Conservation (phyloP, 208 protist species). For the Leishmania lainsoni region DNA sequence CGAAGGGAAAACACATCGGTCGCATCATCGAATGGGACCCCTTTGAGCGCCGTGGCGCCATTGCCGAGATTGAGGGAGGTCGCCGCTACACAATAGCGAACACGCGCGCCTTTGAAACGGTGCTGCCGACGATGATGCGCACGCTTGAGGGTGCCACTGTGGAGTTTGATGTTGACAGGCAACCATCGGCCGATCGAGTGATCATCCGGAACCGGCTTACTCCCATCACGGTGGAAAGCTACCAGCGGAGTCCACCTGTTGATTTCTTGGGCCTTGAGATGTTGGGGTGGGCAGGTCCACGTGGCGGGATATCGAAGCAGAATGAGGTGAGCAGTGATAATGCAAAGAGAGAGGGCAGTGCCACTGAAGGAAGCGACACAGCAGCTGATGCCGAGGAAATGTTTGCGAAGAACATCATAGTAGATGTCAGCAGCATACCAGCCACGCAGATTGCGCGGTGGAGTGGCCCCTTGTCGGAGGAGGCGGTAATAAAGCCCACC, state of each 20-base stretch:
- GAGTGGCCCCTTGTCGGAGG: constrained; percentile 55
- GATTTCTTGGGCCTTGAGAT: constrained; percentile 57
- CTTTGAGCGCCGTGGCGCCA: constrained; percentile 75
- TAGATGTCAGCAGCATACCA: constrained; percentile 64
- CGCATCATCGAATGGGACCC: constrained; percentile 76
- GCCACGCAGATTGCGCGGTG: constrained; percentile 51
- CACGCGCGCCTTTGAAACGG: constrained; percentile 86
- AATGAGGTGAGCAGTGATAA: not conserved
- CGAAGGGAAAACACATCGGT: constrained; percentile 23
- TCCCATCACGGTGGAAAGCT: constrained; percentile 68
- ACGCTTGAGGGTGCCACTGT: constrained; percentile 67
- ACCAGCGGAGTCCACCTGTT: constrained; percentile 54
- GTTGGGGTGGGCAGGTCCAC: constrained; percentile 16
- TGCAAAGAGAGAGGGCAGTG: not conserved
- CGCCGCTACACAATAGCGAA: constrained; percentile 65
- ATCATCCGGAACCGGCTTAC: constrained; percentile 71
- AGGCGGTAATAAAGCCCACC: constrained; percentile 56
- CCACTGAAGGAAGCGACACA: not conserved
- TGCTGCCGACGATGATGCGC: constrained; percentile 74
- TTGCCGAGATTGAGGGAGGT: constrained; percentile 52
- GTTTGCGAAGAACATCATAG: constrained; percentile 69
- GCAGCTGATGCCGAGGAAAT: constrained; percentile 4
- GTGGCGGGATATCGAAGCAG: not conserved
- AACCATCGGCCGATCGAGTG: constrained; percentile 55
- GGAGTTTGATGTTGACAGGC: constrained; percentile 43